Conservation (phyloP, 169 alveolate species). For the Miamiensis avidus region DNA sequence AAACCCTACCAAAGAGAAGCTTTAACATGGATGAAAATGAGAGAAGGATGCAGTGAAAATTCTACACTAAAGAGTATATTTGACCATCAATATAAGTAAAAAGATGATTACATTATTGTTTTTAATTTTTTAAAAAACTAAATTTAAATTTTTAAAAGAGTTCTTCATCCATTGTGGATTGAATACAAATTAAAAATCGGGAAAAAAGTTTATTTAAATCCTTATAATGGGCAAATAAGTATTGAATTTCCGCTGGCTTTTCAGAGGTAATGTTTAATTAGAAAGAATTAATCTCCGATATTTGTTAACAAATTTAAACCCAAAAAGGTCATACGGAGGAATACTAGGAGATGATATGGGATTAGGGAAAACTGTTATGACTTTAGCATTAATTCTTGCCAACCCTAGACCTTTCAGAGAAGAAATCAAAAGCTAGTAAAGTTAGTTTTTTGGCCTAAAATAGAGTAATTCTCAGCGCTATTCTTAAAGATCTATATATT, state of each 20-base stretch:
- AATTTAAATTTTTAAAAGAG: neutral
- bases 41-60: neutral
- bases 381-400: constrained; percentile 49
- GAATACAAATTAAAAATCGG: constrained; percentile 24
- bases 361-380: constrained; percentile 68
- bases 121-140: neutral
- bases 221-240: constrained; percentile 35
- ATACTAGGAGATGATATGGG: constrained; percentile 83
- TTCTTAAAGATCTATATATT: no score
- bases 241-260: constrained; percentile 21
- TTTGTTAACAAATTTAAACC: no score
- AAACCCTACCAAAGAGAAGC: neutral
- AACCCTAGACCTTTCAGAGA: constrained; percentile 18
- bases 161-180: constrained; percentile 45
- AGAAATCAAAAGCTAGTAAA: neutral
- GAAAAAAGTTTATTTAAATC: constrained; percentile 20
- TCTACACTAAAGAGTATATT: neutral
- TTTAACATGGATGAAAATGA: neutral
- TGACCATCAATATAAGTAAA: neutral
- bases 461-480: neutral
- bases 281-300: no score
- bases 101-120: no score
- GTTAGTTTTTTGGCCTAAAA: neutral
- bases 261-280: neutral
- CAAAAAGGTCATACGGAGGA: constrained; percentile 49